A percentile compares a stretch with the other conserved stretches of the same genome.
phyloP scores from a whole-genome alignment of 306 rosid genomes.

The Cucumis hystrix region DNA sequence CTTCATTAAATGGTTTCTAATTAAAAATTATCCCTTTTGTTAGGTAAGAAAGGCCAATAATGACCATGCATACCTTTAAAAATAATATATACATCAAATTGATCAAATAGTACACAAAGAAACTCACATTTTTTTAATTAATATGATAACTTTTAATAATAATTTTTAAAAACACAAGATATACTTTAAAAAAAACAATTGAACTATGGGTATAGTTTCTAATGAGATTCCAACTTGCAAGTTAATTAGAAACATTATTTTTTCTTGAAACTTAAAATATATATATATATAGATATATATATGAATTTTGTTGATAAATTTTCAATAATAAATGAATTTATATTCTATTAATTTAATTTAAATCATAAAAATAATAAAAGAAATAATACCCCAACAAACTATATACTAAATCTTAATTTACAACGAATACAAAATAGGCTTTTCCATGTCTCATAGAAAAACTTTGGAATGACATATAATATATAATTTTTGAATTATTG shows the following conservation, averaged over 20 bases:
- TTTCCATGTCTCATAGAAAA: too few relatives aligned
- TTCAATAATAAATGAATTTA: too few relatives aligned
- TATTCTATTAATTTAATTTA: too few relatives aligned
- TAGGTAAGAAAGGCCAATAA: not conserved
- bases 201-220: not conserved
- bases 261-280: too few relatives aligned
- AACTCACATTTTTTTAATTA: not conserved
- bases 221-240: not conserved
- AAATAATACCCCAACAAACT: too few relatives aligned
- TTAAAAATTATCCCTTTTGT: not conserved
- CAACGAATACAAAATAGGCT: too few relatives aligned
- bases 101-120: not conserved
- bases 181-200: not conserved
- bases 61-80: not conserved
- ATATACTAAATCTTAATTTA: too few relatives aligned
- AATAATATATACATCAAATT: not conserved
- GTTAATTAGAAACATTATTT: not conserved
- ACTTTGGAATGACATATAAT: too few relatives aligned
- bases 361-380: too few relatives aligned
- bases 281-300: too few relatives aligned
- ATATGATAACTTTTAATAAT: not conserved
- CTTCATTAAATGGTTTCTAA: not conserved
- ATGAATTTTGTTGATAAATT: too few relatives aligned
- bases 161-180: not conserved
- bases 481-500: too few relatives aligned